Percentiles rank a stretch among this genome's conserved stretches.
phyloP scores from a whole-genome alignment of 2,329 filamentous ascomycete species.

The Calonectria crousiana region DNA sequence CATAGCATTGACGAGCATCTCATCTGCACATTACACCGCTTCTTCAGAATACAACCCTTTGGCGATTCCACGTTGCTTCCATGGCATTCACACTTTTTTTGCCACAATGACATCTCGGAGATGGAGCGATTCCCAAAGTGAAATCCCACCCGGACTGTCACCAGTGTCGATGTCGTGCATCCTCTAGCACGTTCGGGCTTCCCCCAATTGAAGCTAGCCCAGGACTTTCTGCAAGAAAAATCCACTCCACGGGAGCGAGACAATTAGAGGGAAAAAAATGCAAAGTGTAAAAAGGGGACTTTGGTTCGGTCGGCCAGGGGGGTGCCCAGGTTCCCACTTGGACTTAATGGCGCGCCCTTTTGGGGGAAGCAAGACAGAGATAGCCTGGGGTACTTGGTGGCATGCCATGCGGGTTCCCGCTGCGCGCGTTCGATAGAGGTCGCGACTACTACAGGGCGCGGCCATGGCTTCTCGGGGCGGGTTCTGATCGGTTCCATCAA shows the following conservation, averaged over 20 bases:
- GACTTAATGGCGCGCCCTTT: slow-evolving; percentile 7
- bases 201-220: slow-evolving; percentile 1
- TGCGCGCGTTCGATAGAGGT: slow-evolving; percentile 3
- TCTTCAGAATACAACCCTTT: not conserved
- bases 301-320: slow-evolving; percentile 11
- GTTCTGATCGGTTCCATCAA: not conserved
- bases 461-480: not conserved
- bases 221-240: slow-evolving; percentile 7
- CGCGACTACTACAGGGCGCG: not conserved
- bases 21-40: slow-evolving; percentile 10
- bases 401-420: slow-evolving; percentile 13
- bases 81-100: not conserved
- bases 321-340: not conserved
- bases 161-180: not conserved
- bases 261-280: not conserved
- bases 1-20: not conserved
- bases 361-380: not conserved
- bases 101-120: not conserved
- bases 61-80: not conserved
- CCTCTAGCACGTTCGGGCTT: not conserved
- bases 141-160: not conserved
- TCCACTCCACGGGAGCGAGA: not conserved
- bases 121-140: not conserved
- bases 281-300: slow-evolving; percentile 26
- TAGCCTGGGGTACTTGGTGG: not conserved